phyloP scores from a whole-genome alignment of 2,329 filamentous ascomycete species.

The Pestalotiopsis sp. region DNA sequence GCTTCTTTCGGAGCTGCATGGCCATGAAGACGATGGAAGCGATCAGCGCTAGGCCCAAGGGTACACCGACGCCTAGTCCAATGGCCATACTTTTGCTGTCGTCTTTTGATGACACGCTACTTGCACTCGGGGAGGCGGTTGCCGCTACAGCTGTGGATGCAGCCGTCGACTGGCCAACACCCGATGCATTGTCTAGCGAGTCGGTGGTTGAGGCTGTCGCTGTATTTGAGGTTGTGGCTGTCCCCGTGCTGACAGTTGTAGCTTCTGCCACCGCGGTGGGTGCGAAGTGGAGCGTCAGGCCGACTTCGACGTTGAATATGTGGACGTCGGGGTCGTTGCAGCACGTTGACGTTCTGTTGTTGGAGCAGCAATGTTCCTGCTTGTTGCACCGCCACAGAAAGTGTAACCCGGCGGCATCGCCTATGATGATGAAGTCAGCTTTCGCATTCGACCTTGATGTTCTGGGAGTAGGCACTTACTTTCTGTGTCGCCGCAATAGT shows the following conservation, averaged over 20 bases:
- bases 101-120: neutral
- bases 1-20: slow-evolving; percentile 15
- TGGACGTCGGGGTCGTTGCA: slow-evolving; percentile 13
- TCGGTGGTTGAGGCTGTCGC: neutral
- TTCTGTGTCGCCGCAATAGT: slow-evolving; percentile 18
- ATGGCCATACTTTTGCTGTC: slow-evolving; percentile 7
- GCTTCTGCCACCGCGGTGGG: neutral
- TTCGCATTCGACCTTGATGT: neutral
- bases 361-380: slow-evolving; percentile 17
- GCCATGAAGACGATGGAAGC: slow-evolving; percentile 14
- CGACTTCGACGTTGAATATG: slow-evolving; percentile 6
- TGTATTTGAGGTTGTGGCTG: neutral
- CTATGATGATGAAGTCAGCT: neutral
- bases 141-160: neutral
- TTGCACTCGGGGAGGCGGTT: neutral
- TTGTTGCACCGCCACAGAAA: slow-evolving; percentile 14
- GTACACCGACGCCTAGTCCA: slow-evolving; percentile 17
- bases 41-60: slow-evolving; percentile 14
- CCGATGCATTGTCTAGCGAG: neutral
- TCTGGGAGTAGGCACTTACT: slow-evolving; percentile 11
- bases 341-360: slow-evolving; percentile 16
- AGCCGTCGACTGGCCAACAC: neutral
- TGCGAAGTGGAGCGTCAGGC: neutral
- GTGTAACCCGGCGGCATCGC: slow-evolving; percentile 16
- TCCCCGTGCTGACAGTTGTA: neutral